A percentile compares a stretch with the other conserved stretches of the same genome.
Conservation (phyloP, 2,329 filamentous ascomycete species). For the Hypoxylon sp. region DNA sequence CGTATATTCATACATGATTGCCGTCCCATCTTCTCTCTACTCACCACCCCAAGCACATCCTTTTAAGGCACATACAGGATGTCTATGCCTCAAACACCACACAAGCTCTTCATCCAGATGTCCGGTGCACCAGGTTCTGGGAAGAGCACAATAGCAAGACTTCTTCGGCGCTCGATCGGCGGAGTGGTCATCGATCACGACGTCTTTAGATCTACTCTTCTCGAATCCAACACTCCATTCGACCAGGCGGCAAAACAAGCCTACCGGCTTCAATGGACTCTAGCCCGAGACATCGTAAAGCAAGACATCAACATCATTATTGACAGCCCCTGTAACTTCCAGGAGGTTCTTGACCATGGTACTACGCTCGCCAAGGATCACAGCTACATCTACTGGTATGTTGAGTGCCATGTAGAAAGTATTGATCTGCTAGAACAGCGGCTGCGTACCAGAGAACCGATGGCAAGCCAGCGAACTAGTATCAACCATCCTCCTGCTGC, state of each 20-base stretch:
- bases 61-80: background rate
- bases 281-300: background rate
- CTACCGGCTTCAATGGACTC: background rate
- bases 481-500: background rate
- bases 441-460: background rate
- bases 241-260: background rate
- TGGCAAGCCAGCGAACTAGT: background rate
- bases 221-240: background rate
- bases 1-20: background rate
- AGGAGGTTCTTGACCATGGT: background rate
- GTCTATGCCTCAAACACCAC: background rate
- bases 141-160: background rate
- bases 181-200: background rate
- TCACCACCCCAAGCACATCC: background rate
- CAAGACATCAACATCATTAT: background rate
- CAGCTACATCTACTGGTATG: background rate
- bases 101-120: background rate
- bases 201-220: background rate
- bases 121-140: background rate
- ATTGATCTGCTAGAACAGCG: background rate
- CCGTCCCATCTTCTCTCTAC: background rate
- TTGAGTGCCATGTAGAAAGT: background rate
- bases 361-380: background rate
- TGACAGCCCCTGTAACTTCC: background rate
- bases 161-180: background rate